phyloP scores from a whole-genome alignment of 331 rosid species.

The Erythrophleum ivorense region DNA sequence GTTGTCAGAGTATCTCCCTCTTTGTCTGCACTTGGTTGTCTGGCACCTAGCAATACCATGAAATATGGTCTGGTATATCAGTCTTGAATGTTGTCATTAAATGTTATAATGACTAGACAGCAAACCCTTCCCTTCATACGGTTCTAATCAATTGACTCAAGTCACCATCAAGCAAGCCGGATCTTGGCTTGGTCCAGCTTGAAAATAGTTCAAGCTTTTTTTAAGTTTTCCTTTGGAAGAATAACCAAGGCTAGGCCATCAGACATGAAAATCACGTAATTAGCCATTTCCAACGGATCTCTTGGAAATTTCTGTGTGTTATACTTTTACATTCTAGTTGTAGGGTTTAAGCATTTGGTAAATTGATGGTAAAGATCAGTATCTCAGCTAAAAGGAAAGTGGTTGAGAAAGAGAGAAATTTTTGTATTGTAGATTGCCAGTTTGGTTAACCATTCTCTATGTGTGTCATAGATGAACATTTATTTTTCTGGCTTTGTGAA shows the following conservation, averaged over 20 bases:
- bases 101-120: background rate
- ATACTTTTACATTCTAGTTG: background rate
- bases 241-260: background rate
- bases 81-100: background rate
- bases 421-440: background rate
- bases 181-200: background rate
- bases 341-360: background rate
- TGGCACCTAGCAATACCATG: background rate
- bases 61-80: background rate
- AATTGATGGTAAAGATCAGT: background rate
- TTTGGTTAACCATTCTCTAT: background rate
- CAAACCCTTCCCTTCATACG: background rate
- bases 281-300: background rate
- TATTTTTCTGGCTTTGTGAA: background rate
- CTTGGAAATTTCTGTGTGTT: background rate
- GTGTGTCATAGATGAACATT: background rate
- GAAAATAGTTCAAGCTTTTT: background rate
- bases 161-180: background rate
- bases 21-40: background rate
- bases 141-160: background rate
- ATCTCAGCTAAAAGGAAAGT: background rate
- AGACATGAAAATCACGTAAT: background rate
- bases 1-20: background rate
- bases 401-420: background rate
- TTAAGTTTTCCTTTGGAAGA: background rate